Conservation (phyloP, 345 rosid genomes). For the Mallotus nudiflorus region DNA sequence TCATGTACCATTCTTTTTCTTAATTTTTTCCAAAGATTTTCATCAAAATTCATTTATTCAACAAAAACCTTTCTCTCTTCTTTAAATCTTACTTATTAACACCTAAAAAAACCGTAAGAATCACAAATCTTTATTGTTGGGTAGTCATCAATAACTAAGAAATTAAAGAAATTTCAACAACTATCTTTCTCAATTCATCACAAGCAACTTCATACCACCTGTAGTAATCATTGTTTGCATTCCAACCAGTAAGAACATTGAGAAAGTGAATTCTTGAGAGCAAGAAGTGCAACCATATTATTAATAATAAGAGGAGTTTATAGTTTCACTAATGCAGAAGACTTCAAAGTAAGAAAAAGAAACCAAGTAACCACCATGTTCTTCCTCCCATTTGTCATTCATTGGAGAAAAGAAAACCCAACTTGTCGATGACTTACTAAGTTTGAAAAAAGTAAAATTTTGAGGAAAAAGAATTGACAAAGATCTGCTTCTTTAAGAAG, state of each 20-base stretch:
- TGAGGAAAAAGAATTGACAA: too few relatives aligned
- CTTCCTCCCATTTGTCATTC: background rate
- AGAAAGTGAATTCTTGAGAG: slow-evolving; percentile 44
- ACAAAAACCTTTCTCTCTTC: too few relatives aligned
- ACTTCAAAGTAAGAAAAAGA: slow-evolving; percentile 1
- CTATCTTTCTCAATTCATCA: slow-evolving; percentile 32
- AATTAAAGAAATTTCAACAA: too few relatives aligned
- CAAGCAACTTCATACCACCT: slow-evolving; percentile 56
- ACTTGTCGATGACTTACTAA: background rate
- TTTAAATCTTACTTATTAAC: too few relatives aligned
- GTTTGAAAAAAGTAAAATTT: too few relatives aligned
- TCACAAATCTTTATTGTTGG: too few relatives aligned
- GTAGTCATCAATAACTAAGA: too few relatives aligned
- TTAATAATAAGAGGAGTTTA: slow-evolving; percentile 1
- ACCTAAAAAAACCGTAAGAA: too few relatives aligned
- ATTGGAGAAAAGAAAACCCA: background rate
- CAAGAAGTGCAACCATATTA: slow-evolving; percentile 44
- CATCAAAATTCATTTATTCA: too few relatives aligned
- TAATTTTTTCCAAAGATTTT: too few relatives aligned
- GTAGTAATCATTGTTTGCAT: slow-evolving; percentile 29
- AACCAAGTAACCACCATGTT: background rate
- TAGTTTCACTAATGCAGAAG: background rate
- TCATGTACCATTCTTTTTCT: too few relatives aligned
- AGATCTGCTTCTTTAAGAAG: background rate
- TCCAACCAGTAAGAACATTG: slow-evolving; percentile 48